Base-by-base conservation (phyloP, 192 early-diverging fungal species). In the Coemansia sp. region DNA sequence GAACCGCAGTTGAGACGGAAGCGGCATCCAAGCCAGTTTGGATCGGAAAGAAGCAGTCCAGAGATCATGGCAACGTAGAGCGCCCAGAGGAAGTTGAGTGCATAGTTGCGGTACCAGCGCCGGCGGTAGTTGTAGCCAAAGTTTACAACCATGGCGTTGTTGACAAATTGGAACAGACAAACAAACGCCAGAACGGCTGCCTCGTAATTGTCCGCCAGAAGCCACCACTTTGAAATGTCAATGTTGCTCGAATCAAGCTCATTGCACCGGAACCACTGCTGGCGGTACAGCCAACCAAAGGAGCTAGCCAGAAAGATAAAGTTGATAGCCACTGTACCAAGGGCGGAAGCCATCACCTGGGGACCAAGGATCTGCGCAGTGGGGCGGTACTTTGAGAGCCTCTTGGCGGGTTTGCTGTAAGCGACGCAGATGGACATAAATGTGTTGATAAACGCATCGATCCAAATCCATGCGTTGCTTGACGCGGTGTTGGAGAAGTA, bases 1-100 rank as follows among this genome's bases (percentile, higher is more conserved):
- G 35, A 72, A 27, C 87, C 87, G 57, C 87, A 89, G 68, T 89
- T 89, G 50, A 87, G 68, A 46, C 82, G 80, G 81, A 86, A 86
- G 41, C 60, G 38, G 53, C 79, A 81, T 23, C 55, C 37, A 15
- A 72, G 46, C 45, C 53, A 52, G 67, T 85, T 89, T 33, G 87
- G 83, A 36, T 72, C 73, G 13, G 78, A 80, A 28, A 89, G 52
- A 13, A 72, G 68, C 27, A 84, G 29, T 27, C 64, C 64, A 19
- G 80, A 82, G 18, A 82, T 60, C 2, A 79, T 49, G 14, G 67
- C 32, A 28, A 86, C 57, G 41, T 81, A 73, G 9, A 58, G 52
- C 8, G 43, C 49, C 66, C 78, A 88, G 24, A 81, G 48, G 45
- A 72, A 56, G 1, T 84, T 55, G 25, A 87, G 80, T 1, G 61